Conservation (phyloP, 805 yeast species). For the Cyberlindnera bimundalis region DNA sequence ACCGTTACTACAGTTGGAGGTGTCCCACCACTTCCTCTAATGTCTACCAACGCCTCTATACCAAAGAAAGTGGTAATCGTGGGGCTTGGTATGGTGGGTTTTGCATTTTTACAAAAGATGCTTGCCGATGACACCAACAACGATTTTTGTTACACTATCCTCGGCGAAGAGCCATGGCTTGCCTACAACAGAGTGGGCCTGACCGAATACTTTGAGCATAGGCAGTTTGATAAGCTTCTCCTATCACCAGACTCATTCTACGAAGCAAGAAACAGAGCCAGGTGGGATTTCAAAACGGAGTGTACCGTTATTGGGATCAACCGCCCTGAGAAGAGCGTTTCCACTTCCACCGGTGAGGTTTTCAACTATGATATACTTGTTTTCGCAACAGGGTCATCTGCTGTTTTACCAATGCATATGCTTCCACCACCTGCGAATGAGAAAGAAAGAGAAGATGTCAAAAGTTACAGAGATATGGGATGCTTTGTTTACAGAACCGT, state of each 20-base stretch:
- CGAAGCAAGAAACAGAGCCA: conserved; percentile 19
- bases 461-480: conserved; percentile 28
- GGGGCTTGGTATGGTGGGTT: conserved; percentile 37
- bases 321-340: conserved; percentile 13
- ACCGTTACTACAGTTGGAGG: conserved; percentile 11
- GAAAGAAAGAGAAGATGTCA: conserved; percentile 11
- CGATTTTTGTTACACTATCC: conserved; percentile 28
- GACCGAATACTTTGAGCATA: conserved; percentile 31
- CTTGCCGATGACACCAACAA: conserved; percentile 29
- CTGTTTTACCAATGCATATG: conserved; percentile 28
- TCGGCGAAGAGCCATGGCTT: conserved; percentile 35
- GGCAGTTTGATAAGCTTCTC: conserved; percentile 26
- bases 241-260: conserved; percentile 29
- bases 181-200: conserved; percentile 38
- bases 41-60: neutral
- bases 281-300: conserved; percentile 28
- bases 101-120: conserved; percentile 34
- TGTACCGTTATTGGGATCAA: conserved; percentile 23
- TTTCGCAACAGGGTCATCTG: conserved; percentile 33
- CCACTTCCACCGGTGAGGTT: conserved; percentile 17
- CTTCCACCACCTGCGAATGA: conserved; percentile 21
- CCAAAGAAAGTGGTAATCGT: conserved; percentile 29
- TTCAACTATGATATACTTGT: conserved; percentile 29
- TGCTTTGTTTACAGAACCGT: conserved; percentile 35
- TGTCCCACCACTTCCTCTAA: conserved; percentile 24